Conservation (phyloP, 176 grass and related monocot species). For the Poa pratensis region DNA sequence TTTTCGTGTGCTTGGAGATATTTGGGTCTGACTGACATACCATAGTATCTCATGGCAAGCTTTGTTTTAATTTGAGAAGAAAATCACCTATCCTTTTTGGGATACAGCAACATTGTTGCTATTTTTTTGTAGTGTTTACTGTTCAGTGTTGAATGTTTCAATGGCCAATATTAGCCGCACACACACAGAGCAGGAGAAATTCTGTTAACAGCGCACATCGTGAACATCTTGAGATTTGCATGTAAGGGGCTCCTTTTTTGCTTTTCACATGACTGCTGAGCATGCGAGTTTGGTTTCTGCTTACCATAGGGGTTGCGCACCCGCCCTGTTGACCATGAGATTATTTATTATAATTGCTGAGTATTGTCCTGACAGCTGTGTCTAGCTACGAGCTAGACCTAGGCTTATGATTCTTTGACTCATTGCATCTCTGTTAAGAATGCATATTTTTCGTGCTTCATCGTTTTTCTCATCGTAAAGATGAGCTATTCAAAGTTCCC, state of each 20-base stretch:
- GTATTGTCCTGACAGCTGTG: not conserved
- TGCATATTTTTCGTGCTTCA: not conserved
- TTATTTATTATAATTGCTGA: not conserved
- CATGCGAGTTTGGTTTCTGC: constrained; percentile 2
- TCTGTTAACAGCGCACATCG: not conserved
- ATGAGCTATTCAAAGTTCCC: not conserved
- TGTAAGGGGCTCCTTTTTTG: not conserved
- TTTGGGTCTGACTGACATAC: not conserved
- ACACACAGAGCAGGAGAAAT: not conserved
- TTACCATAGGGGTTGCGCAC: constrained; percentile 10
- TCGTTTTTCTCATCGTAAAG: not conserved
- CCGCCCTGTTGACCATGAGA: not conserved
- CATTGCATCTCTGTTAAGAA: not conserved
- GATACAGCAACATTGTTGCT: not conserved
- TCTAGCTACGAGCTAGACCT: not conserved
- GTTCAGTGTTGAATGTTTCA: not conserved
- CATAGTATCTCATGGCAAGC: not conserved
- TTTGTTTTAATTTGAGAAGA: constrained; percentile 20
- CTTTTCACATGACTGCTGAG: not conserved
- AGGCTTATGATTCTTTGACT: not conserved
- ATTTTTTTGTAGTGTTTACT: not conserved
- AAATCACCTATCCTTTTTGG: not conserved
- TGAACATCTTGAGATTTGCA: not conserved
- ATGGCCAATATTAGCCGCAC: not conserved
- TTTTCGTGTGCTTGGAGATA: not conserved